Percentiles rank a stretch among this genome's conserved stretches.
These are phyloP conservation scores for Crithidia acanthocephali DNA, from an alignment of 208 protist species.

Conservation along the genomic window DNA sequence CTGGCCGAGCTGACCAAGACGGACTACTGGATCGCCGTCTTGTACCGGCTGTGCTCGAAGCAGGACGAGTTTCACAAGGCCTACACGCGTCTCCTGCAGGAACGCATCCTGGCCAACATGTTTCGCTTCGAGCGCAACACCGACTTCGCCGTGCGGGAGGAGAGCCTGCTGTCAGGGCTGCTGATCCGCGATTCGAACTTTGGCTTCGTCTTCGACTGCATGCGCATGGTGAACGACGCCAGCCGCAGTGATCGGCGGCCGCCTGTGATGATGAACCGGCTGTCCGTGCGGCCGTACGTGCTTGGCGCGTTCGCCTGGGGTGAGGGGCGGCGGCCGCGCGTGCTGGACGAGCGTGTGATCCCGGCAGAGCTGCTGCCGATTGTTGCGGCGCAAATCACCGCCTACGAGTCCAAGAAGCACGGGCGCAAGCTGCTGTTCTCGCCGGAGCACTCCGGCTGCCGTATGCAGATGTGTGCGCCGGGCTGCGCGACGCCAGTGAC, in stretches of 20 bases:
- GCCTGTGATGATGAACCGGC: conserved; percentile 1
- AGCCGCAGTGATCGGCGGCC: conserved; percentile 2
- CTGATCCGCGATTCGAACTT: conserved; percentile 52
- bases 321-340: conserved; percentile 21
- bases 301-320: conserved; percentile 27
- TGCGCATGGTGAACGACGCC: conserved; percentile 49
- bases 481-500: conserved; percentile 1
- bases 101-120: conserved; percentile 41
- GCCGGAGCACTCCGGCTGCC: conserved; percentile 31
- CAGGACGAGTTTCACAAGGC: conserved; percentile 49
- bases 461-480: conserved; percentile 18
- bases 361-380: conserved; percentile 13
- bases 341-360: background rate
- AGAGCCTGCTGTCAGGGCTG: conserved; percentile 41
- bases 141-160: conserved; percentile 33
- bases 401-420: conserved; percentile 14
- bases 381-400: background rate
- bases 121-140: conserved; percentile 14
- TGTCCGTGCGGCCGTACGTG: conserved; percentile 21
- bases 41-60: conserved; percentile 44
- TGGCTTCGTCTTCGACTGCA: conserved; percentile 48
- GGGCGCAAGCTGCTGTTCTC: conserved; percentile 32
- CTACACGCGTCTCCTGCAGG: conserved; percentile 42
- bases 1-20: conserved; percentile 11
- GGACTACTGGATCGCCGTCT: conserved; percentile 44